These are phyloP conservation scores for Stenocarpella maydis DNA, from an alignment of 2,329 filamentous ascomycete species.

Conservation along the genomic window DNA sequence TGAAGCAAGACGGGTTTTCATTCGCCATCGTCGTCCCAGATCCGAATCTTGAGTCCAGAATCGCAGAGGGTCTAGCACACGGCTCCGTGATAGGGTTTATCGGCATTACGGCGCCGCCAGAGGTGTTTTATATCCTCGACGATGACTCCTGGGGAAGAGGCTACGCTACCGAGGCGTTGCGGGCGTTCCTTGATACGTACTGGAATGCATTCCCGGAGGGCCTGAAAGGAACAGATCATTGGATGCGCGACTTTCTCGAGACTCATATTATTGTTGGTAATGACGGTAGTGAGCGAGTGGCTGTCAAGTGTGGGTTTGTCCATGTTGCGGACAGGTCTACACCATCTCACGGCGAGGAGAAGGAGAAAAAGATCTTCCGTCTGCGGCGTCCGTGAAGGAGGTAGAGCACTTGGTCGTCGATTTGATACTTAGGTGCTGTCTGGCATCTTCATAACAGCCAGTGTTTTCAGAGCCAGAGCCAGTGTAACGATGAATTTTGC, in stretches of 20 bases:
- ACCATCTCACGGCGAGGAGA: slow-evolving; percentile 3
- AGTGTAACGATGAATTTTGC: too few relatives aligned
- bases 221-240: not conserved
- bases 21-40: slow-evolving; percentile 18
- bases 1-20: slow-evolving; percentile 17
- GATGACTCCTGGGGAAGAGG: slow-evolving; percentile 8
- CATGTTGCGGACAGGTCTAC: slow-evolving; percentile 16
- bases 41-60: not conserved
- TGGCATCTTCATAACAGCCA: too few relatives aligned
- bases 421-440: too few relatives aligned
- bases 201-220: slow-evolving; percentile 11
- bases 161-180: slow-evolving; percentile 13
- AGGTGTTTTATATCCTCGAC: slow-evolving; percentile 18
- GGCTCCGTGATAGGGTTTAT: slow-evolving; percentile 13
- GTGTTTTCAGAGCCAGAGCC: too few relatives aligned
- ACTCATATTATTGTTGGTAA: slow-evolving; percentile 15
- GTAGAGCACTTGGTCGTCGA: not conserved
- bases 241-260: slow-evolving; percentile 5
- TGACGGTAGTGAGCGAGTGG: slow-evolving; percentile 13
- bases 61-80: not conserved
- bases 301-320: slow-evolving; percentile 21
- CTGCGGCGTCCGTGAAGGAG: not conserved
- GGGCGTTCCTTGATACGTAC: not conserved
- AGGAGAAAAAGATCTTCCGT: slow-evolving; percentile 11
- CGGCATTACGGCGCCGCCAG: slow-evolving; percentile 20